Conservation (phyloP, 768 basidiomycete genomes). For the Galerina marginata region DNA sequence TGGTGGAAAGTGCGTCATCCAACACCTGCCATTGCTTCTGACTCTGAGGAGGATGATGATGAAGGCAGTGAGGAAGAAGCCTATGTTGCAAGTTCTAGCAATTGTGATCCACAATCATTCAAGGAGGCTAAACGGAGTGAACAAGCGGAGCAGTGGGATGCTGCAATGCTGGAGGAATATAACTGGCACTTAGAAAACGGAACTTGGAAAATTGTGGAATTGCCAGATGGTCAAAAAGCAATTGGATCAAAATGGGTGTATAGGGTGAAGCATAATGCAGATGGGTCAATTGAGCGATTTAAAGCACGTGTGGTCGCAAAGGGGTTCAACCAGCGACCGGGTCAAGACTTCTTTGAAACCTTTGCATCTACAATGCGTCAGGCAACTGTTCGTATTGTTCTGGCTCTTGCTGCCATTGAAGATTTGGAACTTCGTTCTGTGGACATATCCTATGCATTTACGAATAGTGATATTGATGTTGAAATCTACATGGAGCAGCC, state of each 20-base stretch:
- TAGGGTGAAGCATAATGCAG: conserved; percentile 43
- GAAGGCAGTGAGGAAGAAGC: too few species aligned
- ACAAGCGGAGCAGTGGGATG: conserved; percentile 27
- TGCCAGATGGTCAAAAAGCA: conserved; percentile 35
- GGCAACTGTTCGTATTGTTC: too few species aligned
- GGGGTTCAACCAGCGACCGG: conserved; percentile 41
- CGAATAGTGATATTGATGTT: too few species aligned
- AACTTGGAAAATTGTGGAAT: conserved; percentile 39
- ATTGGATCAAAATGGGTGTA: conserved; percentile 47
- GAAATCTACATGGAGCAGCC: too few species aligned
- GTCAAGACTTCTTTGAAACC: conserved; percentile 44
- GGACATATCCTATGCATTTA: too few species aligned
- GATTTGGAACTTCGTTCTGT: too few species aligned
- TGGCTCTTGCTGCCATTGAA: too few species aligned
- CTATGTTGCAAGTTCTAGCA: too few species aligned
- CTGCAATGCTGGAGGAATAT: conserved; percentile 35
- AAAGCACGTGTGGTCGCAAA: conserved; percentile 50
- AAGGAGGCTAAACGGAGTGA: conserved; percentile 25
- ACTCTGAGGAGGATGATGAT: too few species aligned
- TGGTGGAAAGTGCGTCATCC: too few species aligned
- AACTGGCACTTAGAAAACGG: conserved; percentile 28
- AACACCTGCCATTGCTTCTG: too few species aligned
- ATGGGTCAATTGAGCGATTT: conserved; percentile 42
- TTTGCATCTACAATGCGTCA: conserved; percentile 35
- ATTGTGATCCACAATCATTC: conserved; percentile 25